These are phyloP conservation scores for Lentinus tigrinus DNA, from an alignment of 768 basidiomycete species.

Conservation along the genomic window DNA sequence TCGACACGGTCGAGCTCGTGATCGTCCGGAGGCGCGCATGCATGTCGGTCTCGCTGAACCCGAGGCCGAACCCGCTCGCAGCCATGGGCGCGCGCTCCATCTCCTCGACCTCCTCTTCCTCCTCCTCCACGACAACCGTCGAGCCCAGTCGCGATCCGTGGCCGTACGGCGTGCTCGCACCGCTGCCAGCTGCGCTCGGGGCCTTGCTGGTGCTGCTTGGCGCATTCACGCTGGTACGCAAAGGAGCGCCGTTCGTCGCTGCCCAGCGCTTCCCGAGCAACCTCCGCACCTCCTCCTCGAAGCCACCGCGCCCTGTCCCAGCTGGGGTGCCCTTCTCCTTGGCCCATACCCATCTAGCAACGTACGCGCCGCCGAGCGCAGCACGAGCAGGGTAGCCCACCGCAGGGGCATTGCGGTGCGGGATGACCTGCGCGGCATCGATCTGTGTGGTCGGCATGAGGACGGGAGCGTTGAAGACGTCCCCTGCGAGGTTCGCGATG, in stretches of 20 bases:
- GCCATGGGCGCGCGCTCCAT: conserved; percentile 38
- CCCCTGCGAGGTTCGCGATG: conserved; percentile 75
- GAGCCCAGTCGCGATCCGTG: conserved; percentile 48
- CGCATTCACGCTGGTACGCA: conserved; percentile 61
- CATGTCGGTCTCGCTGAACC: conserved; percentile 43
- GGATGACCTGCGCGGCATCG: conserved; percentile 69
- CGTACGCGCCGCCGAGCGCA: conserved; percentile 71
- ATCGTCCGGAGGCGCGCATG: conserved; percentile 50
- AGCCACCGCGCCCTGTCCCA: conserved; percentile 52
- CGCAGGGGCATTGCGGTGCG: conserved; percentile 75
- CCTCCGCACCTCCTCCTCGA: conserved; percentile 78
- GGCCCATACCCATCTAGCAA: conserved; percentile 87
- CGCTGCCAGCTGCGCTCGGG: conserved; percentile 58
- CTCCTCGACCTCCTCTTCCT: conserved; percentile 72
- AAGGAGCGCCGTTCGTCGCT: conserved; percentile 53
- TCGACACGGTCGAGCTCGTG: conserved; percentile 46
- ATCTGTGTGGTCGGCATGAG: conserved; percentile 74
- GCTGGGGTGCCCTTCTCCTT: conserved; percentile 46
- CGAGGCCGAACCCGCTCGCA: conserved; percentile 35
- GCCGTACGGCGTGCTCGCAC: conserved; percentile 66
- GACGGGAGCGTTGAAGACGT: conserved; percentile 81
- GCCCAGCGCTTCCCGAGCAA: conserved; percentile 76
- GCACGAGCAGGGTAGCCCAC: conserved; percentile 67
- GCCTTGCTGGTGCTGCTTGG: conserved; percentile 25
- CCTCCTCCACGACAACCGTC: conserved; percentile 64